Conservation (phyloP, 805 yeast species). For the Lipomyces sp. region DNA sequence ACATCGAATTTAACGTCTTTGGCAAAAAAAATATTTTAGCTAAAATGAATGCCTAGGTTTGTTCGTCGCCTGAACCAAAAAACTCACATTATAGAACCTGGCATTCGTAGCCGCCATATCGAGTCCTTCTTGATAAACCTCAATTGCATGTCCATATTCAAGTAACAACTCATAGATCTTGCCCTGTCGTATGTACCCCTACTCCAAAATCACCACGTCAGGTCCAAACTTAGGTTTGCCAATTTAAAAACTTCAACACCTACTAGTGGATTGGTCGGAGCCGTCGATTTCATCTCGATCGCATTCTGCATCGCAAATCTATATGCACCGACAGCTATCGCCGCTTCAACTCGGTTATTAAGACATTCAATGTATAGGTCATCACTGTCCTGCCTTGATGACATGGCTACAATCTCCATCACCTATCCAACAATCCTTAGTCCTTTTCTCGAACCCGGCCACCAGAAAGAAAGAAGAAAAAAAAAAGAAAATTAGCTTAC, state of each 20-base stretch:
- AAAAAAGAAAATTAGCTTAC: not conserved
- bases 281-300: not conserved
- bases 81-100: not conserved
- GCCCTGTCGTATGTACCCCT: not conserved
- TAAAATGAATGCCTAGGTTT: not conserved
- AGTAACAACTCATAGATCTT: not conserved
- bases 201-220: not conserved
- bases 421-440: not conserved
- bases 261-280: not conserved
- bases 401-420: not conserved
- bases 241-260: not conserved
- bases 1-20: not conserved
- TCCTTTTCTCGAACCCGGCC: not conserved
- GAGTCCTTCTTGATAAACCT: not conserved
- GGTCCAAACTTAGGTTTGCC: not conserved
- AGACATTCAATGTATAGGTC: not conserved
- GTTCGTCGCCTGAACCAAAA: not conserved
- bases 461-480: not conserved
- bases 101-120: not conserved
- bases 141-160: not conserved
- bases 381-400: not conserved
- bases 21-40: not conserved
- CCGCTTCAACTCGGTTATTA: not conserved
- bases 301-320: not conserved
- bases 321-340: slow-evolving; percentile 2